Evolutionary conservation across 2,329 filamentous ascomycete genomes (phyloP).

Genomic region (Pseudogymnoascus sp.): DNA sequence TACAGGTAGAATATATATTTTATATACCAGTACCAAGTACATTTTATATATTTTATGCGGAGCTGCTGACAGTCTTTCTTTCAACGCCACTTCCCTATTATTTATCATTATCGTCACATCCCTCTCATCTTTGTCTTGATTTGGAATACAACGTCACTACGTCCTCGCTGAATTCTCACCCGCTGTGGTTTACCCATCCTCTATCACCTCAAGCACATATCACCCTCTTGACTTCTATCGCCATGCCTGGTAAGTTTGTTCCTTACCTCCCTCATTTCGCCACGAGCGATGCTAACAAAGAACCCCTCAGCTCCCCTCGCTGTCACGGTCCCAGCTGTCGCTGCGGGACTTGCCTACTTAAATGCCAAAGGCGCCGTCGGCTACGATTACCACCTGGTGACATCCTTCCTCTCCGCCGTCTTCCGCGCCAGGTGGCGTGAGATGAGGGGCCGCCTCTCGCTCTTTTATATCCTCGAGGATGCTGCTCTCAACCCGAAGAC

Average conservation of each 20-base stretch:
- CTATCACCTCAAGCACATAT: background rate
- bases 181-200: background rate
- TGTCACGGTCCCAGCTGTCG: slow-evolving; percentile 52
- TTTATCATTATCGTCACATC: background rate
- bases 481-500: slow-evolving; percentile 47
- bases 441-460: slow-evolving; percentile 54
- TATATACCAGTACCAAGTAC: background rate
- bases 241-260: background rate
- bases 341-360: slow-evolving; percentile 66
- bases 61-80: background rate
- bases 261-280: background rate
- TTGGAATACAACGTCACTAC: background rate
- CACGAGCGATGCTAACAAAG: background rate
- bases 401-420: slow-evolving; percentile 41
- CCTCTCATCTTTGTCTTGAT: background rate
- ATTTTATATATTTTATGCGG: background rate
- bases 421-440: slow-evolving; percentile 41
- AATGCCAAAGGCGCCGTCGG: slow-evolving; percentile 62
- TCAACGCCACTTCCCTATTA: background rate
- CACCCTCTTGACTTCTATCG: background rate
- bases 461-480: slow-evolving; percentile 69
- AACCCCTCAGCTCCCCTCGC: slow-evolving; percentile 41
- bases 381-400: slow-evolving; percentile 59
- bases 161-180: background rate
- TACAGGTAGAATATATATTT: background rate